Conservation (phyloP, 495 filamentous ascomycete genomes). For the Lentithecium fluviatile region DNA sequence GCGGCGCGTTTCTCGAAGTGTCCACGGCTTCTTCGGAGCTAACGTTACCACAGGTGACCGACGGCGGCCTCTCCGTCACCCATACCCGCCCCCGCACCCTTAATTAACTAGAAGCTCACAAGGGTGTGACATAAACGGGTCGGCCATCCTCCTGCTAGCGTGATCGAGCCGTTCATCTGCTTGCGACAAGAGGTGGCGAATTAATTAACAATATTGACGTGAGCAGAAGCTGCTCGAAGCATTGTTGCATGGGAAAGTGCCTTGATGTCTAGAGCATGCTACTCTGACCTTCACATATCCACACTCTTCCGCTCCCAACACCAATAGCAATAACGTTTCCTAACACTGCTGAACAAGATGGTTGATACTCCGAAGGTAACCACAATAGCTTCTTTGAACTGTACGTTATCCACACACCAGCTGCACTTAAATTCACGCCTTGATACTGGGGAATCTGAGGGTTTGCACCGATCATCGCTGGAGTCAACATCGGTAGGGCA, state of each 20-base stretch:
- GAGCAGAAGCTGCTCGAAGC: conserved; percentile 21
- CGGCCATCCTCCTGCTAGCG: background rate
- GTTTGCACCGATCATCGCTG: too few species aligned
- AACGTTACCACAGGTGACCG: too few species aligned
- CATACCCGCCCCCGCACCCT: too few species aligned
- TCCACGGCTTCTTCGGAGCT: too few species aligned
- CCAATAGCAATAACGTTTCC: conserved; percentile 28
- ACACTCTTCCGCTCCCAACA: conserved; percentile 35
- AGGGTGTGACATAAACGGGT: too few species aligned
- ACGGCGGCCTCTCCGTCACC: too few species aligned
- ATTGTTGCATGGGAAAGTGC: conserved; percentile 4
- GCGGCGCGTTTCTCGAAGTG: too few species aligned
- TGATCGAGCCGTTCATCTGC: conserved; percentile 1
- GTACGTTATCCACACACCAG: conserved; percentile 33
- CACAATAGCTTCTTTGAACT: conserved; percentile 36
- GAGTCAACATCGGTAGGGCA: too few species aligned
- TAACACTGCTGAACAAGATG: conserved; percentile 30
- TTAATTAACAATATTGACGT: background rate
- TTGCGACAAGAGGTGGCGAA: background rate
- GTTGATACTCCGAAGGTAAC: conserved; percentile 38
- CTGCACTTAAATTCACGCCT: conserved; percentile 30
- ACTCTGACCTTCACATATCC: conserved; percentile 30
- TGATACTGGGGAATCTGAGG: conserved; percentile 31
- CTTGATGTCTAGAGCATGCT: too few species aligned
- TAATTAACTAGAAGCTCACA: too few species aligned